phyloP scores from a whole-genome alignment of 805 yeast species.

The Pichia insulana region DNA sequence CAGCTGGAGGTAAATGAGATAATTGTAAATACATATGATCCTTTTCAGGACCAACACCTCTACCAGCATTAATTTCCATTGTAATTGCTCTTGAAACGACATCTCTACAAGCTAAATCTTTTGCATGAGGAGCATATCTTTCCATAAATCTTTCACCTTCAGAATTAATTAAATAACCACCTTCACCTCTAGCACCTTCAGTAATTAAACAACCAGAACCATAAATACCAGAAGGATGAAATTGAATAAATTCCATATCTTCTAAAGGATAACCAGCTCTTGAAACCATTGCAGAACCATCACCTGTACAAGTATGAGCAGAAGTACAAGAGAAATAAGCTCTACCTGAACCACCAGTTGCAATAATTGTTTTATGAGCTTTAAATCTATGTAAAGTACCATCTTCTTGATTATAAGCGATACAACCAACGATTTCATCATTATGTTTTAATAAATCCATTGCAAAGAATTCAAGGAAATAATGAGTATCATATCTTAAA shows the following conservation, averaged over 20 bases:
- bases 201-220: conserved; percentile 98
- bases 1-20: conserved; percentile 87
- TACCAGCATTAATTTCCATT: conserved; percentile 96
- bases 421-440: conserved; percentile 93
- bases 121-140: conserved; percentile 97
- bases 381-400: conserved; percentile 97
- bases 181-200: conserved; percentile 99
- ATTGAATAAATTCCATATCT: conserved; percentile 95
- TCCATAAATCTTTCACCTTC: conserved; percentile 99
- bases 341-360: conserved; percentile 99
- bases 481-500: conserved; percentile 92
- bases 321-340: conserved; percentile 98
- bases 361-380: conserved; percentile 92
- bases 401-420: conserved; percentile 97
- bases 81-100: conserved; percentile 98
- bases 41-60: conserved; percentile 96
- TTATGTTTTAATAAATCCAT: conserved; percentile 89
- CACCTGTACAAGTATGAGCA: conserved; percentile 99
- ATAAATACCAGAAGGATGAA: conserved; percentile 99
- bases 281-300: conserved; percentile 96
- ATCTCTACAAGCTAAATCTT: conserved; percentile 97
- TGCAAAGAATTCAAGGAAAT: conserved; percentile 96
- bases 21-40: conserved; percentile 95
- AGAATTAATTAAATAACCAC: conserved; percentile 91
- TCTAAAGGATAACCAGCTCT: conserved; percentile 97